A percentile compares a stretch with the other conserved stretches of the same genome.
Evolutionary conservation across 2,329 filamentous ascomycete genomes (phyloP).

Genomic region (Fusarium sp.): DNA sequence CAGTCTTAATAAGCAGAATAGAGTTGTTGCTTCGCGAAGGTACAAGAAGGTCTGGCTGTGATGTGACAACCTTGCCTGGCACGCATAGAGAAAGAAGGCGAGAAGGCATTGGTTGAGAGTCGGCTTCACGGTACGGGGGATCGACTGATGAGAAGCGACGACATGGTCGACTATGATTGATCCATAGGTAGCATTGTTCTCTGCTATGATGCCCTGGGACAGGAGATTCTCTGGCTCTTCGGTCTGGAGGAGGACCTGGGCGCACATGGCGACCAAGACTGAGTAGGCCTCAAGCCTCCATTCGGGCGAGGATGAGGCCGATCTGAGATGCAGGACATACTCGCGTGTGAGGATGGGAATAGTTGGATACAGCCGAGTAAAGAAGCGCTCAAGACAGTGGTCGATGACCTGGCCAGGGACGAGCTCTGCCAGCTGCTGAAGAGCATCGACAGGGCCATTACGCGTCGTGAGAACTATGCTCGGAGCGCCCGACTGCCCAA

Average conservation of each 20-base stretch:
- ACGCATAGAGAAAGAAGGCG: constrained; percentile 57
- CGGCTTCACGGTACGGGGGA: constrained; percentile 48
- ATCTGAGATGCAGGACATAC: constrained; percentile 48
- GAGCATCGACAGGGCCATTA: constrained; percentile 3
- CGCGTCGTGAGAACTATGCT: constrained; percentile 3
- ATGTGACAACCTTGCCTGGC: constrained; percentile 53
- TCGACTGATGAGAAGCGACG: constrained; percentile 47
- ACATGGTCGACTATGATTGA: constrained; percentile 51
- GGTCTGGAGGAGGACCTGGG: constrained; percentile 54
- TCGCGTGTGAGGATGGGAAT: constrained; percentile 54
- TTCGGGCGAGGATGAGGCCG: constrained; percentile 37
- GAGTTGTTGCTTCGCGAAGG: constrained; percentile 54
- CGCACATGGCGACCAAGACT: constrained; percentile 52
- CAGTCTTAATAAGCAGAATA: constrained; percentile 49
- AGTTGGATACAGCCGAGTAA: constrained; percentile 52
- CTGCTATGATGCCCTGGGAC: constrained; percentile 46
- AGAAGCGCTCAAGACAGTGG: constrained; percentile 53
- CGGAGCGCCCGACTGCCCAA: constrained; percentile 29
- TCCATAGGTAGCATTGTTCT: constrained; percentile 52
- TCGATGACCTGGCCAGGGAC: constrained; percentile 49
- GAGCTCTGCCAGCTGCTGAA: constrained; percentile 47
- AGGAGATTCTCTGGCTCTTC: constrained; percentile 49
- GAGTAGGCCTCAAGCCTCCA: constrained; percentile 49
- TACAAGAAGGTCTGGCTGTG: constrained; percentile 56
- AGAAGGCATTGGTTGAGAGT: constrained; percentile 53